A percentile compares a stretch with the other conserved stretches of the same genome.
Evolutionary conservation across 768 basidiomycete species (phyloP).

Genomic region (Chlorophyllum brunneum): DNA sequence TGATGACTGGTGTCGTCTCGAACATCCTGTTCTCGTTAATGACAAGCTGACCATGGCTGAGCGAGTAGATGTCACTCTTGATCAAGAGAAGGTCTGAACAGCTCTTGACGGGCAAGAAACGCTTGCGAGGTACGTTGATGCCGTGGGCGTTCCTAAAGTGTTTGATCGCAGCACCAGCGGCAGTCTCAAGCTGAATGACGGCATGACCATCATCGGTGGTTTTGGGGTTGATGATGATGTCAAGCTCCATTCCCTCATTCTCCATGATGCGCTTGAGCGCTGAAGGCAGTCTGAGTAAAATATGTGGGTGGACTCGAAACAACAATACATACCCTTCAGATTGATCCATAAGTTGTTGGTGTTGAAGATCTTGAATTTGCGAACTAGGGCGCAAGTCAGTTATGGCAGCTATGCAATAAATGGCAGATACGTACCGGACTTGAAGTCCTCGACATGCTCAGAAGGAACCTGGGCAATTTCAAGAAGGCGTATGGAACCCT

Average conservation of each 20-base stretch:
- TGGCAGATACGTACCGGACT: constrained; percentile 47
- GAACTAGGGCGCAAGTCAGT: constrained; percentile 35
- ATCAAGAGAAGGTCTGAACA: constrained; percentile 87
- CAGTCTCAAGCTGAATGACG: constrained; percentile 88
- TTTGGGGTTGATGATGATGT: constrained; percentile 95
- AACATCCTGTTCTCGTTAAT: constrained; percentile 85
- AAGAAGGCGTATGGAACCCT: constrained; percentile 81
- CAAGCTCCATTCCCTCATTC: constrained; percentile 80
- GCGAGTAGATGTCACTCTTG: constrained; percentile 90
- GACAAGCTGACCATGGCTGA: constrained; percentile 83
- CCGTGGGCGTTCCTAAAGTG: constrained; percentile 90
- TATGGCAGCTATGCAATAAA: background rate
- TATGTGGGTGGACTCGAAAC: background rate
- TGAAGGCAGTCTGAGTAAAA: constrained; percentile 23
- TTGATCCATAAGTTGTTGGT: constrained; percentile 83
- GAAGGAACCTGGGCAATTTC: constrained; percentile 94
- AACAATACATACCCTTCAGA: constrained; percentile 49
- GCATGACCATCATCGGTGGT: constrained; percentile 80
- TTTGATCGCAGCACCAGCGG: constrained; percentile 92
- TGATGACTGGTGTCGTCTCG: constrained; percentile 89
- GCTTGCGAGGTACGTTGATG: constrained; percentile 90
- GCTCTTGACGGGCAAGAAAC: constrained; percentile 90
- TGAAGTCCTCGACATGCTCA: constrained; percentile 94
- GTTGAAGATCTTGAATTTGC: constrained; percentile 95
- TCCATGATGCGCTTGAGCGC: constrained; percentile 92